phyloP scores from a whole-genome alignment of 495 filamentous ascomycete genomes.

The Daldinia grandis region DNA sequence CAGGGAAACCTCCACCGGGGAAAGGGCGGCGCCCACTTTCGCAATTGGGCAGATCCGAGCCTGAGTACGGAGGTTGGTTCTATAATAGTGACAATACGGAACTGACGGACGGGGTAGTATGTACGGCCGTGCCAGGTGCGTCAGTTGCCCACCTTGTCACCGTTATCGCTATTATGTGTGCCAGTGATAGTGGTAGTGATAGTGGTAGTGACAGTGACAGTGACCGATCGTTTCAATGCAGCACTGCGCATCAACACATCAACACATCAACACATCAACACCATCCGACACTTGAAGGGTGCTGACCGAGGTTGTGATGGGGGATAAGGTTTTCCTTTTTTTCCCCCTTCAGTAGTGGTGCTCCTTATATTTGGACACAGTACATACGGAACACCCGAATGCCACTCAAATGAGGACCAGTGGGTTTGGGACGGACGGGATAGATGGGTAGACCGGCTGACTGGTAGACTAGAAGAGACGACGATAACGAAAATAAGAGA shows the following conservation, averaged over 20 bases:
- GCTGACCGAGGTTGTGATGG: slow-evolving; percentile 22
- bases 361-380: slow-evolving; percentile 9
- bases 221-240: slow-evolving; percentile 38
- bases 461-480: slow-evolving; percentile 1
- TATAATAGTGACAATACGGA: slow-evolving; percentile 32
- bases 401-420: slow-evolving; percentile 1
- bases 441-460: background rate
- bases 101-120: slow-evolving; percentile 14
- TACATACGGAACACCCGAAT: slow-evolving; percentile 22
- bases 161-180: slow-evolving; percentile 7
- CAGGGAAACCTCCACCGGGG: slow-evolving; percentile 11
- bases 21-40: slow-evolving; percentile 24
- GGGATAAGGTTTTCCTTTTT: slow-evolving; percentile 3
- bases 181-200: slow-evolving; percentile 22
- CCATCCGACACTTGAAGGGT: slow-evolving; percentile 33
- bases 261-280: slow-evolving; percentile 37
- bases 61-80: slow-evolving; percentile 15
- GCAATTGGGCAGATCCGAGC: slow-evolving; percentile 14
- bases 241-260: slow-evolving; percentile 26
- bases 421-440: slow-evolving; percentile 1
- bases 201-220: slow-evolving; percentile 16
- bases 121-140: slow-evolving; percentile 21
- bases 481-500: slow-evolving; percentile 5
- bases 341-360: background rate
- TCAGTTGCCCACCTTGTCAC: slow-evolving; percentile 19